Base-by-base conservation (phyloP, 169 alveolate genomes). In the Eimeria maxima region DNA sequence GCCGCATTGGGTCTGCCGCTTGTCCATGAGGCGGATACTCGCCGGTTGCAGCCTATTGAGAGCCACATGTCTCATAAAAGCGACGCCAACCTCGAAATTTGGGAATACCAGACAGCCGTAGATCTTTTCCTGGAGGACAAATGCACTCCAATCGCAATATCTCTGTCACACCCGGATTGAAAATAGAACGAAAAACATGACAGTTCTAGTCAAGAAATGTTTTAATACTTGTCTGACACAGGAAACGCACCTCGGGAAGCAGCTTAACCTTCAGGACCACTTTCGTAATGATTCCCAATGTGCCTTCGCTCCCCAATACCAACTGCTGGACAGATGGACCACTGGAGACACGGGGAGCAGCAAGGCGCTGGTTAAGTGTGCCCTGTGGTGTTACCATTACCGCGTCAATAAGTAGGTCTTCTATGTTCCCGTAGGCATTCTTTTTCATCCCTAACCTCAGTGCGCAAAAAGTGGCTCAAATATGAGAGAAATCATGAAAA, bases 381-480 rank as follows among this genome's bases (percentile, higher is more conserved):
- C 99, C 98, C 71, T 83, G 94, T 69, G 98, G 98, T 53, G 99
- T 98, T 29, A 97, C 98, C 67, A 97, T 55, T 76, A 93, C 97
- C 18, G 97, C 93, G 81, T 97, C 94, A 45, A 97, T 93, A 13
- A 98, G 97, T 38, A 97, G 96, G 95, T 98, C 99, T 80, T 98
- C 98, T 38, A 98, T 98, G 94, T 97, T 98, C 67, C 99, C 99
- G 96, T 98, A 98, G 50, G 89, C 95, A 90, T 98, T 98, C 91
- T 97, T 97, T 95, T 98, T 98, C 98, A 98, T 98, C 88, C 99
- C 99, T 93, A 38, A 44, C 55, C 45, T 42, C 92, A 38, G 16
- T 0, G 33, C 55, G n/a, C 55, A 73, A 27, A 0, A 11, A 38
- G 83, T n/a, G 50, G 50, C 47, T 69, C 44, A 14, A 73, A 38